A percentile compares a stretch with the other conserved stretches of the same genome.
These are phyloP conservation scores for Phaeotremella fagi DNA, from an alignment of 768 basidiomycete species.

Conservation along the genomic window DNA sequence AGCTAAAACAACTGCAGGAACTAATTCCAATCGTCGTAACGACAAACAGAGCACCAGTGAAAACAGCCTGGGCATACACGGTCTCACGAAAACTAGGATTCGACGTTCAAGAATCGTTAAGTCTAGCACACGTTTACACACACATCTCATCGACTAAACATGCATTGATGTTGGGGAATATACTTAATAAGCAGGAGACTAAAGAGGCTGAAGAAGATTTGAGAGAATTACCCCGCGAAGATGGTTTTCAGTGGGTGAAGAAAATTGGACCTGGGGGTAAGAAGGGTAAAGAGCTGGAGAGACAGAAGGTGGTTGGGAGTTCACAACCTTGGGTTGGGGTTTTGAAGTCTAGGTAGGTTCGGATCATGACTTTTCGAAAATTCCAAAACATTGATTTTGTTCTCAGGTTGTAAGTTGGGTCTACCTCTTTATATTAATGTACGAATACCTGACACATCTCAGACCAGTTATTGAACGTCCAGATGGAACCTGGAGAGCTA, in stretches of 20 bases:
- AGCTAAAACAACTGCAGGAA: too few relatives aligned
- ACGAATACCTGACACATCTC: slow-evolving; percentile 13
- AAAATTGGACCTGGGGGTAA: slow-evolving; percentile 4
- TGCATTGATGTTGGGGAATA: slow-evolving; percentile 76
- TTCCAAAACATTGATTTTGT: slow-evolving; percentile 9
- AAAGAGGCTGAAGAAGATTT: slow-evolving; percentile 57
- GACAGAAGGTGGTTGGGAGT: slow-evolving; percentile 22
- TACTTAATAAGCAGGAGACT: slow-evolving; percentile 57
- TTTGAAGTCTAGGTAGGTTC: slow-evolving; percentile 54
- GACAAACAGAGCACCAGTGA: slow-evolving; percentile 86
- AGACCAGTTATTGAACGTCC: slow-evolving; percentile 77
- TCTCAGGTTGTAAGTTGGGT: too few relatives aligned
- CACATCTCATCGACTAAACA: slow-evolving; percentile 86
- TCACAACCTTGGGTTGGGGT: slow-evolving; percentile 57
- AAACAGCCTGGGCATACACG: slow-evolving; percentile 87
- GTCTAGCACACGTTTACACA: slow-evolving; percentile 88
- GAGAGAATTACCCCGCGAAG: slow-evolving; percentile 32
- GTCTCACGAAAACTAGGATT: slow-evolving; percentile 86
- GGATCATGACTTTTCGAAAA: neutral
- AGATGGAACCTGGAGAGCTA: slow-evolving; percentile 71
- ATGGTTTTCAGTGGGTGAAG: neutral
- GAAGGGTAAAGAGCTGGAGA: slow-evolving; percentile 8
- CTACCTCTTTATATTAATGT: neutral
- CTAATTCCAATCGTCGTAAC: slow-evolving; percentile 61
- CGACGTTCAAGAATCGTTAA: slow-evolving; percentile 79